Evolutionary conservation across 75 land plant genomes (phyloP).

Genomic region (Pinus taeda): DNA sequence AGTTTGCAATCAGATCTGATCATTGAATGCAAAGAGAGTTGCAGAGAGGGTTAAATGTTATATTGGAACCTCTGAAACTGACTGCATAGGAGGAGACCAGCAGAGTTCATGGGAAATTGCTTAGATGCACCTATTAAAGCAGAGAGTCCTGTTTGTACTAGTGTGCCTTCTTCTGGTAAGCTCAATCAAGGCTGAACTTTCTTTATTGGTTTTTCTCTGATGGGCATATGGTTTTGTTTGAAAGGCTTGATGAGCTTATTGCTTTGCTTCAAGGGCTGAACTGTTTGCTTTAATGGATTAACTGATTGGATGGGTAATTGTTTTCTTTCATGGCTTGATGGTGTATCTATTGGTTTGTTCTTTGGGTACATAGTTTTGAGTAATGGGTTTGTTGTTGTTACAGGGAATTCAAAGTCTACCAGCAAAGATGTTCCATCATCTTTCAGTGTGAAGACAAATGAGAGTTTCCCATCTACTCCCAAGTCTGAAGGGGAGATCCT

Average conservation of each 20-base stretch:
- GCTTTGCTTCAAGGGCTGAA: not conserved
- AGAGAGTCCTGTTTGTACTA: conserved; percentile 4
- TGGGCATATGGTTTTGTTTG: not conserved
- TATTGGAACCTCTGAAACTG: not conserved
- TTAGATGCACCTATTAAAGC: conserved; percentile 20
- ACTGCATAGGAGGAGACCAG: not conserved
- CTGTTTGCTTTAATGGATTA: not conserved
- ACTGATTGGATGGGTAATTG: not conserved
- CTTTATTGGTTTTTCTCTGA: not conserved
- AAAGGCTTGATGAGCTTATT: not conserved
- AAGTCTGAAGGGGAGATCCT: no score
- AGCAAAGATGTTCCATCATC: conserved; percentile 12
- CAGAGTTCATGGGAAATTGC: conserved; percentile 33
- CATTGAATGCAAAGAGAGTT: not conserved
- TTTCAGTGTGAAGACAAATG: conserved; percentile 5
- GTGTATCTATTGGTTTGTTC: not conserved
- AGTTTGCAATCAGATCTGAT: not conserved
- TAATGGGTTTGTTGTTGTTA: not conserved
- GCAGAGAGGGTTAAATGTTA: not conserved
- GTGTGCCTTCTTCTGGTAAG: conserved; percentile 3
- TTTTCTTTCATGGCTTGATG: not conserved
- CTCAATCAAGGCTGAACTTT: not conserved
- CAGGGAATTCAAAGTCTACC: conserved; percentile 6
- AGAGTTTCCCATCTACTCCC: no score
- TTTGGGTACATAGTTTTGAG: not conserved